phyloP scores from a whole-genome alignment of 176 grass and related monocot species.

The Carex pumila region DNA sequence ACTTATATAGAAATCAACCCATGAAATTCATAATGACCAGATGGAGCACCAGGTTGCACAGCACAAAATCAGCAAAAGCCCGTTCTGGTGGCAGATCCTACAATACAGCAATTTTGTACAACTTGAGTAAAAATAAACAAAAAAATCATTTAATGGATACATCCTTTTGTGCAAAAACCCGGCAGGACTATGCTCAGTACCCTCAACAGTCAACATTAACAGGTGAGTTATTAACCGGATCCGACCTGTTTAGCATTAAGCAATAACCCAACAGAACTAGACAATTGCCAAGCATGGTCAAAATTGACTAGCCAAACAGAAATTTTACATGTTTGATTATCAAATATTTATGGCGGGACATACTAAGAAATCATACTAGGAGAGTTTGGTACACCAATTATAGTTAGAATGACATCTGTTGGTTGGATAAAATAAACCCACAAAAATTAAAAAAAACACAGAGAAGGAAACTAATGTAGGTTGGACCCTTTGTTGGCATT shows the following conservation, averaged over 20 bases:
- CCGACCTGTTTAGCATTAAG: neutral
- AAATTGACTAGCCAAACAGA: neutral
- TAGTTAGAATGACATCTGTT: neutral
- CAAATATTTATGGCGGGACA: neutral
- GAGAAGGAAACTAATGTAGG: neutral
- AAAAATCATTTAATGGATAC: neutral
- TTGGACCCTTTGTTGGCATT: neutral
- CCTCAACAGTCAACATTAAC: neutral
- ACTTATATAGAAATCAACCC: slow-evolving; percentile 34
- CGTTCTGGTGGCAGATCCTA: slow-evolving; percentile 76
- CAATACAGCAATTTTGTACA: slow-evolving; percentile 13
- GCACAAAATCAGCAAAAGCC: slow-evolving; percentile 69
- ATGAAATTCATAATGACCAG: slow-evolving; percentile 93
- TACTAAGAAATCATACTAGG: neutral
- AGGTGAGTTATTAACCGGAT: neutral
- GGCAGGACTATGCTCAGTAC: neutral
- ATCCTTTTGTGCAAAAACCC: neutral
- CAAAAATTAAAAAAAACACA: neutral
- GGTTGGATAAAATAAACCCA: neutral
- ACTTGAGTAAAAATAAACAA: neutral
- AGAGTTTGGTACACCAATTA: neutral
- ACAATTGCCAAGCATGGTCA: neutral
- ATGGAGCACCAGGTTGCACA: slow-evolving; percentile 89
- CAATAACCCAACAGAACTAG: neutral
- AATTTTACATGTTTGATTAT: neutral